These are phyloP conservation scores for Ramaria sp. DNA, from an alignment of 768 basidiomycete genomes.

Conservation along the genomic window DNA sequence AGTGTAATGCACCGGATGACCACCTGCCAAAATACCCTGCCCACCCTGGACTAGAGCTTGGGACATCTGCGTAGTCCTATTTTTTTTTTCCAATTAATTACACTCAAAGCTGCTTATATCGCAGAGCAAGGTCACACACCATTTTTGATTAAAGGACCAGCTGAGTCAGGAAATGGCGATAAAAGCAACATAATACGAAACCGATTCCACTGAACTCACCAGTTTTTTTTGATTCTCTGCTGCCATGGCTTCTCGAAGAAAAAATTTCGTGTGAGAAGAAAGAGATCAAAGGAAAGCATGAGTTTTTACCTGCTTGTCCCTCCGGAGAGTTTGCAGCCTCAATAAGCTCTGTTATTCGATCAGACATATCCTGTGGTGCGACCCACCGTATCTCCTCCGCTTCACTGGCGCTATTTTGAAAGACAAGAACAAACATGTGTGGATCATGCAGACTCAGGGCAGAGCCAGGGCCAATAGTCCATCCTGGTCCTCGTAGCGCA, in stretches of 20 bases:
- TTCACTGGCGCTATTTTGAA: conserved; percentile 4
- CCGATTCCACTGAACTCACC: background rate
- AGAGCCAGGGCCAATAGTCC: conserved; percentile 9
- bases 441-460: conserved; percentile 10
- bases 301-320: background rate
- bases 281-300: background rate
- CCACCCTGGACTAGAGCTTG: background rate
- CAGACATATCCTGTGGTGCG: conserved; percentile 9
- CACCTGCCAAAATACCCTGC: background rate
- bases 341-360: conserved; percentile 10
- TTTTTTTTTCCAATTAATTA: background rate
- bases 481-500: conserved; percentile 6
- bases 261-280: background rate
- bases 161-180: background rate
- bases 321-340: background rate
- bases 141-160: conserved; percentile 1
- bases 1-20: background rate
- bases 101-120: background rate
- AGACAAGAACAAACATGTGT: conserved; percentile 9
- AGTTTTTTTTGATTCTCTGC: background rate
- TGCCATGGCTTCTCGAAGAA: background rate
- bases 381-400: conserved; percentile 10
- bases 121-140: background rate
- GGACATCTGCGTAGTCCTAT: conserved; percentile 1
- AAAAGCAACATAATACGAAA: background rate